phyloP scores from a whole-genome alignment of 331 rosid species.

The Phaseolus coccineus region DNA sequence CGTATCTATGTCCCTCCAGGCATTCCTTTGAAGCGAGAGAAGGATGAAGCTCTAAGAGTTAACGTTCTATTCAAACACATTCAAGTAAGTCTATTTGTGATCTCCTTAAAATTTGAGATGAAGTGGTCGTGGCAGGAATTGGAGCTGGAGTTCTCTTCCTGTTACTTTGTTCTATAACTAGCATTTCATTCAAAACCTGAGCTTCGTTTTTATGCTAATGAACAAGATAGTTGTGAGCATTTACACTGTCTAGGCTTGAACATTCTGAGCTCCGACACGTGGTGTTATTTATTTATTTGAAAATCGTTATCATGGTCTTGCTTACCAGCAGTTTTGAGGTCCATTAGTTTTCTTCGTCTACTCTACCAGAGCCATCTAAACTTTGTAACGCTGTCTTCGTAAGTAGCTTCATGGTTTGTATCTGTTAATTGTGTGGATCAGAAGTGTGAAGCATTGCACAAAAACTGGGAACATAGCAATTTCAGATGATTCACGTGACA shows the following conservation, averaged over 20 bases:
- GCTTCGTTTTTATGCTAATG: not conserved
- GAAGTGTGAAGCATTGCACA: not conserved
- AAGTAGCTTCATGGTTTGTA: not conserved
- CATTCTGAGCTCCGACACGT: not conserved
- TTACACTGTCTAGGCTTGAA: constrained; percentile 8
- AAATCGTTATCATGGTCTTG: not conserved
- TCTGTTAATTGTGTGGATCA: not conserved
- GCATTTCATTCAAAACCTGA: not conserved
- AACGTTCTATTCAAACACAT: constrained; percentile 86
- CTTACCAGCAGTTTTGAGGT: not conserved
- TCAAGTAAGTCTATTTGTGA: constrained; percentile 60
- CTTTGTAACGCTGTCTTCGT: not conserved
- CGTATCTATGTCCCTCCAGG: constrained; percentile 78
- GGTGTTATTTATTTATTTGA: not conserved
- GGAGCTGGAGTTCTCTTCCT: not conserved
- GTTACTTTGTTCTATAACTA: not conserved
- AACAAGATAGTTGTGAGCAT: constrained; percentile 2
- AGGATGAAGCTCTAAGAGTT: constrained; percentile 75
- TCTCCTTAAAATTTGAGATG: not conserved
- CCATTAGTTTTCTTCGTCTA: not conserved
- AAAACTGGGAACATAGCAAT: not conserved
- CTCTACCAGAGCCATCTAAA: not conserved
- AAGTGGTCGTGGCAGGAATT: not conserved
- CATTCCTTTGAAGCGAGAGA: constrained; percentile 61
- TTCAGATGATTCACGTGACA: constrained; percentile 16